Percentiles rank a stretch among this genome's conserved stretches.
phyloP scores from a whole-genome alignment of 2,329 filamentous ascomycete species.

The Fusarium dimerum region DNA sequence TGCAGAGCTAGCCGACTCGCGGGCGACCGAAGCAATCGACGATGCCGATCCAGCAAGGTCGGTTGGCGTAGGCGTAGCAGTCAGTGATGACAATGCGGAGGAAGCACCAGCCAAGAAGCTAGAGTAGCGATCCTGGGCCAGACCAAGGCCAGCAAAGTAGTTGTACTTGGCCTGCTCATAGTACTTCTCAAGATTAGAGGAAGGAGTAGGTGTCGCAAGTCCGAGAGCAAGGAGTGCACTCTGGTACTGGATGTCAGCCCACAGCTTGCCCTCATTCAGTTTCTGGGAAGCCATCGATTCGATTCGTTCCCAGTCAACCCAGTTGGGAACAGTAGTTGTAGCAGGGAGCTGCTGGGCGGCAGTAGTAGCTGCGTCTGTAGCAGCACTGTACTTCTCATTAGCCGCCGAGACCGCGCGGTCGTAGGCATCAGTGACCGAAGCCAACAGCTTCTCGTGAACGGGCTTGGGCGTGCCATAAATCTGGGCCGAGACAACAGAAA shows the following conservation, averaged over 20 bases:
- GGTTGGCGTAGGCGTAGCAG: constrained; percentile 63
- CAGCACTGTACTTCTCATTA: constrained; percentile 57
- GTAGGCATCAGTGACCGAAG: constrained; percentile 69
- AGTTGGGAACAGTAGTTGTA: constrained; percentile 41
- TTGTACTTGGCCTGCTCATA: constrained; percentile 62
- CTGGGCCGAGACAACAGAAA: constrained; percentile 66
- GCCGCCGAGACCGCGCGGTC: constrained; percentile 65
- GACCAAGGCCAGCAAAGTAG: constrained; percentile 77
- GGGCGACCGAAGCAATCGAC: constrained; percentile 51
- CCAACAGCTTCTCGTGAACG: constrained; percentile 67
- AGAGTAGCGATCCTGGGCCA: constrained; percentile 77
- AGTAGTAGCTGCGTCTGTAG: constrained; percentile 54
- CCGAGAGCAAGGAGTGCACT: constrained; percentile 67
- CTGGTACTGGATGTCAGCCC: constrained; percentile 71
- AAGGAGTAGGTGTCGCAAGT: constrained; percentile 53
- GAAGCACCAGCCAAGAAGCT: constrained; percentile 74
- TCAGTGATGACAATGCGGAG: constrained; percentile 61
- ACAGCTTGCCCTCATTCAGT: constrained; percentile 68
- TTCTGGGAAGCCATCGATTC: constrained; percentile 69
- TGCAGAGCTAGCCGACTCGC: constrained; percentile 46
- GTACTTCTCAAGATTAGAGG: constrained; percentile 55
- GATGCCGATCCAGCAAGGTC: constrained; percentile 49
- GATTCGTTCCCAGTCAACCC: constrained; percentile 49
- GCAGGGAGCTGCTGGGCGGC: constrained; percentile 51
- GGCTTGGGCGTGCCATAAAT: constrained; percentile 70